Evolutionary conservation across 345 rosid genomes (phyloP).

Genomic region (Heritiera littoralis): DNA sequence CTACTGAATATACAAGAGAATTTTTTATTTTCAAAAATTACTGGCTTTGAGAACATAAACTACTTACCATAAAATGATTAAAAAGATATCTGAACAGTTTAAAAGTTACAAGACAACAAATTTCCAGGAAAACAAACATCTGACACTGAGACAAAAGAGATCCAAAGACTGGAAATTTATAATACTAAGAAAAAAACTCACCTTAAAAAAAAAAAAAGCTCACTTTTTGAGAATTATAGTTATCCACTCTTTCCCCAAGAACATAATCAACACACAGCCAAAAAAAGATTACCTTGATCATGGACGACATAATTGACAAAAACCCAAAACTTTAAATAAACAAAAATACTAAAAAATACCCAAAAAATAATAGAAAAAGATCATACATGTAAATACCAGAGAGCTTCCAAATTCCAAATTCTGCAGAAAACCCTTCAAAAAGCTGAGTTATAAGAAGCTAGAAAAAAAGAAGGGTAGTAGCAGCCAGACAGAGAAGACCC

Average conservation of each 20-base stretch:
- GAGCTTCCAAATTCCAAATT: conserved; percentile 23
- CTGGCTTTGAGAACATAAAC: too few relatives aligned
- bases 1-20: background rate
- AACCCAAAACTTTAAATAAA: conserved; percentile 20
- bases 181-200: conserved; percentile 5
- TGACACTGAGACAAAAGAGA: conserved; percentile 32
- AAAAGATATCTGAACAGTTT: background rate
- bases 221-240: conserved; percentile 24
- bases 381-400: conserved; percentile 17
- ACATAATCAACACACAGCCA: conserved; percentile 25
- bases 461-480: conserved; percentile 21
- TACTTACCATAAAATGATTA: background rate
- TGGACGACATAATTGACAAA: conserved; percentile 25
- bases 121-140: conserved; percentile 27
- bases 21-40: too few relatives aligned
- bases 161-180: conserved; percentile 25
- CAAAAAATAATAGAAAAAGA: background rate
- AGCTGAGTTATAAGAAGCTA: conserved; percentile 24
- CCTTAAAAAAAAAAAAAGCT: conserved; percentile 17
- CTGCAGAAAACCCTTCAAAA: conserved; percentile 28
- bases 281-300: conserved; percentile 20
- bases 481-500: conserved; percentile 37
- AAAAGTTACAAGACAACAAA: conserved; percentile 8
- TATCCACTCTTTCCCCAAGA: conserved; percentile 15
- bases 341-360: background rate